Evolutionary conservation across 331 rosid genomes (phyloP).

Genomic region (Acacia pycnantha): DNA sequence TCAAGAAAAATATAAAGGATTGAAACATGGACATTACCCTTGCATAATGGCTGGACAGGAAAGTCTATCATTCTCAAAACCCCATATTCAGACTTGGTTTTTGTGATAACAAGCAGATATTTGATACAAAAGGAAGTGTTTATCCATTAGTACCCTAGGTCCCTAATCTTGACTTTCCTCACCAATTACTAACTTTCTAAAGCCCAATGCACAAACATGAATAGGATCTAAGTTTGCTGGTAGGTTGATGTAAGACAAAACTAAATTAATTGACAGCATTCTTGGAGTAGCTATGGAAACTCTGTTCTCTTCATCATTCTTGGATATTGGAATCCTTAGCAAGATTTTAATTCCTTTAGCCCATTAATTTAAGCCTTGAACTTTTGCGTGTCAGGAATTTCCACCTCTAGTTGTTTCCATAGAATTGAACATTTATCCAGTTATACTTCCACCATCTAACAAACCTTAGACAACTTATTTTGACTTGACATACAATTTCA

Average conservation of each 20-base stretch:
- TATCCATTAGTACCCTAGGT: neutral
- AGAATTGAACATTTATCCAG: neutral
- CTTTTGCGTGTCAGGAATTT: neutral
- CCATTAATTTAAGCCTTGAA: neutral
- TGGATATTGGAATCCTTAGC: neutral
- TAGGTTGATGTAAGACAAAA: neutral
- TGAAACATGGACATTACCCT: slow-evolving; percentile 7
- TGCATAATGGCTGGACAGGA: neutral
- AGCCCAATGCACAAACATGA: neutral
- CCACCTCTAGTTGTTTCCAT: neutral
- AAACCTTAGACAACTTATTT: neutral
- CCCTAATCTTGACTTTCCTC: neutral
- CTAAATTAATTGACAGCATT: neutral
- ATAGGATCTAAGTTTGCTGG: neutral
- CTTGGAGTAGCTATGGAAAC: neutral
- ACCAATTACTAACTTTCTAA: neutral
- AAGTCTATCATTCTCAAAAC: slow-evolving; percentile 1
- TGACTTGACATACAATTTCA: no score
- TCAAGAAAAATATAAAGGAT: slow-evolving; percentile 22
- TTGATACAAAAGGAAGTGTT: neutral
- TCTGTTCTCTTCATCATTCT: neutral
- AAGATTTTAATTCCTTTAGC: neutral
- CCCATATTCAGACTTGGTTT: slow-evolving; percentile 19
- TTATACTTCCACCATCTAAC: neutral
- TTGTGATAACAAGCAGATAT: neutral